Evolutionary conservation across 73 alveolate genomes (phyloP), one percentile per base, ranked within the genome.

Genomic region (Stentor roeselii): DNA sequence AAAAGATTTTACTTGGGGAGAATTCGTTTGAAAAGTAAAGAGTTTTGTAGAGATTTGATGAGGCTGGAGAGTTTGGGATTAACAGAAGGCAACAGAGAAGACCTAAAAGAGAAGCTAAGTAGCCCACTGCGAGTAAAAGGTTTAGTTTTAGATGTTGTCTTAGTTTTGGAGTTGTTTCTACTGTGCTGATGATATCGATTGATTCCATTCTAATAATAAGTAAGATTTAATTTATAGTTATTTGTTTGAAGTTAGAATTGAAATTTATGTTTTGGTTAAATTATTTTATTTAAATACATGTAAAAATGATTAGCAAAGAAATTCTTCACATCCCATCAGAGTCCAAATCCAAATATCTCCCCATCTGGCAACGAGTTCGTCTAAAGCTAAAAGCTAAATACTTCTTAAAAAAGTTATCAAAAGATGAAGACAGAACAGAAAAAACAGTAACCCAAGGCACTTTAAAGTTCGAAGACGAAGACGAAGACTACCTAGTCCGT

Each of bases 181-280:
- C 67, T 50, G 30, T 50, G 67, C 67, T 50, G 67, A 50, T 50
- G n/a, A n/a, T n/a, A n/a, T n/a, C n/a, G n/a, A n/a, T n/a, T n/a
- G n/a, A n/a, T n/a, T n/a, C n/a, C n/a, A n/a, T n/a, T n/a, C n/a
- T n/a, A n/a, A n/a, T n/a, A n/a, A n/a, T n/a, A n/a, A n/a, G n/a
- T n/a, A n/a, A n/a, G n/a, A n/a, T n/a, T n/a, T n/a, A n/a, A n/a
- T n/a, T n/a, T n/a, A n/a, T n/a, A n/a, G n/a, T n/a, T n/a, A n/a
- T n/a, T n/a, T n/a, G n/a, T n/a, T n/a, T n/a, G n/a, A n/a, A n/a
- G n/a, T n/a, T n/a, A n/a, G n/a, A n/a, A n/a, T n/a, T n/a, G n/a
- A n/a, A n/a, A n/a, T n/a, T n/a, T n/a, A n/a, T n/a, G n/a, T n/a
- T n/a, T n/a, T n/a, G n/a, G n/a, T n/a, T n/a, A n/a, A n/a, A n/a